Evolutionary conservation across 202 grass and related monocot species (phyloP).

Genomic region (Zoysia matrella): DNA sequence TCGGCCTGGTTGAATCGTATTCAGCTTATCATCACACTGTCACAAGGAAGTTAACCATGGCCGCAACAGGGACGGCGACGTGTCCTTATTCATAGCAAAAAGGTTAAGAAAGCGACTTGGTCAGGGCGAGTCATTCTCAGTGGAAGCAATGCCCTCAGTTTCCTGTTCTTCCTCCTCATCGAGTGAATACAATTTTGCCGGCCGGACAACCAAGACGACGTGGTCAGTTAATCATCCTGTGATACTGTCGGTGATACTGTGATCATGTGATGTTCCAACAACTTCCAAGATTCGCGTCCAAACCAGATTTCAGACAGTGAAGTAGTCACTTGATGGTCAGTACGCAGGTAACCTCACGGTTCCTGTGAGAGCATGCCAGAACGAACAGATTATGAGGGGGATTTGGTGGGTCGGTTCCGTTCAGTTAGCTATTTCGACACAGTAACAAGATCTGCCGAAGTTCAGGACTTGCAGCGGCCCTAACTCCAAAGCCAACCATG

Average conservation of each 20-base stretch:
- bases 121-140: slow-evolving; percentile 47
- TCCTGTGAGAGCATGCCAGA: background rate
- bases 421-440: too few species aligned
- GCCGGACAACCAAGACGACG: background rate
- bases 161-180: background rate
- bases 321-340: background rate
- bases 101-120: slow-evolving; percentile 60
- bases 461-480: too few species aligned
- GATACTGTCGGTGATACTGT: background rate
- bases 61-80: background rate
- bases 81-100: slow-evolving; percentile 1
- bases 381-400: too few species aligned
- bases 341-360: background rate
- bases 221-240: background rate
- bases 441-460: too few species aligned
- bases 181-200: background rate
- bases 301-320: background rate
- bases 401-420: too few species aligned
- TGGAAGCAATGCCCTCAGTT: slow-evolving; percentile 35
- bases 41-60: background rate
- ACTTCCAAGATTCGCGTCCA: background rate
- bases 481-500: too few species aligned
- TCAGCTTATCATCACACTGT: background rate
- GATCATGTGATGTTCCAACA: background rate
- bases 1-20: too few species aligned